Evolutionary conservation across 805 yeast genomes (phyloP).

Genomic region (Metschnikowia noctiluminum): DNA sequence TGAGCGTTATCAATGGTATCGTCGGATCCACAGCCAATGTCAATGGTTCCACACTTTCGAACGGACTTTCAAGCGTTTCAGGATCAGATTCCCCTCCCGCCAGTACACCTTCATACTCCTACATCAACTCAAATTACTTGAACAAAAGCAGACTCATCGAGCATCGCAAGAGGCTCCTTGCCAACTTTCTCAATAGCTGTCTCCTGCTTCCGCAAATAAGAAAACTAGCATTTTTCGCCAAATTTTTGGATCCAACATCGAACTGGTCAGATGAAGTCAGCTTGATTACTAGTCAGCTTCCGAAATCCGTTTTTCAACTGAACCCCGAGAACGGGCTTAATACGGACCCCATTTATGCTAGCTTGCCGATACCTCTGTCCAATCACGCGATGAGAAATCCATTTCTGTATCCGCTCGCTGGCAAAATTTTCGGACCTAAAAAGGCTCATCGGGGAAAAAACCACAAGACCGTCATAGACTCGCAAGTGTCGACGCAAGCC

Average conservation of each 20-base stretch:
- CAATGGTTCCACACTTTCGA: slow-evolving; percentile 3
- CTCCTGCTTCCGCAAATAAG: slow-evolving; percentile 52
- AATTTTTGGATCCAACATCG: slow-evolving; percentile 82
- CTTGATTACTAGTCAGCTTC: slow-evolving; percentile 36
- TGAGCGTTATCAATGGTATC: slow-evolving; percentile 33
- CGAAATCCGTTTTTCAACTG: slow-evolving; percentile 38
- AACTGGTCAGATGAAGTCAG: slow-evolving; percentile 70
- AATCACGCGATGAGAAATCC: slow-evolving; percentile 25
- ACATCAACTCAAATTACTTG: slow-evolving; percentile 40
- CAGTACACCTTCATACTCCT: slow-evolving; percentile 21
- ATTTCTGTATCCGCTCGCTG: slow-evolving; percentile 27
- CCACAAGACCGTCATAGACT: slow-evolving; percentile 15
- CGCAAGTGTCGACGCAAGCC: slow-evolving; percentile 14
- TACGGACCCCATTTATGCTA: slow-evolving; percentile 29
- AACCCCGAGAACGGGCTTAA: slow-evolving; percentile 45
- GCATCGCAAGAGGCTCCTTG: slow-evolving; percentile 41
- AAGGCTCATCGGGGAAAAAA: not conserved
- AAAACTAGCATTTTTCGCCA: slow-evolving; percentile 59
- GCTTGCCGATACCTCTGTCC: slow-evolving; percentile 33
- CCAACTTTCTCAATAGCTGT: slow-evolving; percentile 78
- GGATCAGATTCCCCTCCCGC: slow-evolving; percentile 9
- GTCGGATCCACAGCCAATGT: slow-evolving; percentile 18
- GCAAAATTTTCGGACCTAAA: slow-evolving; percentile 5
- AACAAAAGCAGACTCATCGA: slow-evolving; percentile 37
- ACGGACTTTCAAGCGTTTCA: slow-evolving; percentile 1